Percentiles rank a stretch among this genome's conserved stretches.
phyloP scores from a whole-genome alignment of 2,329 filamentous ascomycete genomes.

The Mollisia scopiformis region DNA sequence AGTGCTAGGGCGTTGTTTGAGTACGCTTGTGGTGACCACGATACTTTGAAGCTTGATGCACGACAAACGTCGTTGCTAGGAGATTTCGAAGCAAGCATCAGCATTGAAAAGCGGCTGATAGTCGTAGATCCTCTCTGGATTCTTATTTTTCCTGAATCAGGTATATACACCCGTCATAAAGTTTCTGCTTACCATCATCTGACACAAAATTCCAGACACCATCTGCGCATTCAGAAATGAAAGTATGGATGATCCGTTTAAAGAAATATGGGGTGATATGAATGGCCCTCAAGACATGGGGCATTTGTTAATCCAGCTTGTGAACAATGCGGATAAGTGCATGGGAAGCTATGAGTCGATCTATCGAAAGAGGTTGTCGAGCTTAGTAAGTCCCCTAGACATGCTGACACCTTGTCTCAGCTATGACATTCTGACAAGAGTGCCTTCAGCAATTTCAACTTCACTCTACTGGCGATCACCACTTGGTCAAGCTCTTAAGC shows the following conservation, averaged over 20 bases:
- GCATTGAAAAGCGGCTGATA: background rate
- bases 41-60: background rate
- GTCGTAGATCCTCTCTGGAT: background rate
- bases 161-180: background rate
- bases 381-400: background rate
- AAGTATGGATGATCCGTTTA: background rate
- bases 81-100: background rate
- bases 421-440: background rate
- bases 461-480: background rate
- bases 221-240: background rate
- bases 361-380: background rate
- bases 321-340: background rate
- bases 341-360: background rate
- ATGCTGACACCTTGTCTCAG: background rate
- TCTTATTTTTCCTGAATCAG: background rate
- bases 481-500: background rate
- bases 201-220: background rate
- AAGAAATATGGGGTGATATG: background rate
- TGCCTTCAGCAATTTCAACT: background rate
- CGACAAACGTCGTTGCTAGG: background rate
- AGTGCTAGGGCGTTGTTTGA: background rate
- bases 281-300: background rate
- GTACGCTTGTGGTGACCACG: background rate
- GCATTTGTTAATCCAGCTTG: background rate
- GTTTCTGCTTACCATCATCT: background rate